Evolutionary conservation across 805 yeast genomes (phyloP), one percentile per base, ranked within the genome.

Genomic region (Yamadazyma akitaensis): DNA sequence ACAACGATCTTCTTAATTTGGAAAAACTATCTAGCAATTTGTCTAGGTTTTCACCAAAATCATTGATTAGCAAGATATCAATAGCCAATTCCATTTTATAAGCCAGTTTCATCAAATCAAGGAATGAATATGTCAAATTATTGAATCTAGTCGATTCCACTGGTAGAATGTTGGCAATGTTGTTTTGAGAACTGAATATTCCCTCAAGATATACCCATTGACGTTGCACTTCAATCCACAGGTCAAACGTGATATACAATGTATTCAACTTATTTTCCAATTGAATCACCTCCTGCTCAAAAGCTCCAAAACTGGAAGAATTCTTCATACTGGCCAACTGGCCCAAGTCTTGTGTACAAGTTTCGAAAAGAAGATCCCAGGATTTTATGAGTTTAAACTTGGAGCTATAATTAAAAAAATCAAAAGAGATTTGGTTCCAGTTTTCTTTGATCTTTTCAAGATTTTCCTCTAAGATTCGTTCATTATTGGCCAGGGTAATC

Each of bases 181-280:
- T 89, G 37, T 76, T 78, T 16, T 53, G 47, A 0, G 73, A 67
- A 4, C 79, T 82, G 57, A 92, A 85, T 0, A 89, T 80, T 2
- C 96, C 96, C 51, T 81, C 84, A 18, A 91, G 69, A 59, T 92
- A 89, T 1, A 88, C 79, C 96, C 96, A 91, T 56, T 84, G 88
- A n/a, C 84, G 70, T 62, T 92, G 98, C 1, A 82, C 86, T 30
- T 88, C 96, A 24, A 85, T 75, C 96, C 96, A 90, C 0, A 64
- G 57, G 51, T 82, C 88, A 30, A 87, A 68, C 1, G 87, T 58
- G 1, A 68, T 65, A 37, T 73, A 74, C 1, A 88, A 54, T 0
- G 59, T 54, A 39, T 75, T 76, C n/a, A 92, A 58, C 45, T 72
- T 77, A 0, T 67, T 68, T 51, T 84, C 90, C 71, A 88, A 72